Percentiles rank a stretch among this genome's conserved stretches.
phyloP scores from a whole-genome alignment of 345 rosid species.

The Sisymbrium altissimum region DNA sequence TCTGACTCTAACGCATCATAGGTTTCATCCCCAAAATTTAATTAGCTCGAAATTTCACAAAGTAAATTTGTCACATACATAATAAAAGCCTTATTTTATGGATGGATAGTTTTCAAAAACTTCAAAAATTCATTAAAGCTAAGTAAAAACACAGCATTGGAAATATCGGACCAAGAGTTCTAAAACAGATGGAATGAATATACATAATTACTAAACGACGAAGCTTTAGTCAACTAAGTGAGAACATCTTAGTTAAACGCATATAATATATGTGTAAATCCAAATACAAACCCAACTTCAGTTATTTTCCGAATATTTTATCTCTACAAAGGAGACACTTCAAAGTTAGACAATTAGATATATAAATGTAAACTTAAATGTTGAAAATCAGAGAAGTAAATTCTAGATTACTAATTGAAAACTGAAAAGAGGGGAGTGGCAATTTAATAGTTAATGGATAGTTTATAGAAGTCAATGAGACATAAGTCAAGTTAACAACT shows the following conservation, averaged over 20 bases:
- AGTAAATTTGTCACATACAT: neutral
- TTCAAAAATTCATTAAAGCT: neutral
- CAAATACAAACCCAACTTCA: neutral
- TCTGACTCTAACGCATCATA: neutral
- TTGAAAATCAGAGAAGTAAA: neutral
- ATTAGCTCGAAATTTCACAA: neutral
- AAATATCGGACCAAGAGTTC: conserved; percentile 7
- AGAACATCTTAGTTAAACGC: neutral
- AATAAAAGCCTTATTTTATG: neutral
- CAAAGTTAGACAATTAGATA: neutral
- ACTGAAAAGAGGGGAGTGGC: neutral
- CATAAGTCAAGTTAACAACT: neutral
- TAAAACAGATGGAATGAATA: neutral
- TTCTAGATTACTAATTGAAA: neutral
- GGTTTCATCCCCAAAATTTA: neutral
- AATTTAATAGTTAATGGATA: neutral
- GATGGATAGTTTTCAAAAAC: neutral
- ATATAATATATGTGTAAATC: neutral
- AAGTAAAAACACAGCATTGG: neutral
- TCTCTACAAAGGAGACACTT: neutral
- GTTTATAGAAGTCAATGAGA: neutral
- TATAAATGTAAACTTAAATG: neutral
- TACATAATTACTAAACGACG: neutral
- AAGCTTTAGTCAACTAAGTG: neutral
- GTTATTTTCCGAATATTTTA: neutral